phyloP scores from a whole-genome alignment of 129 eudicot genomes.

The Rutidosis leptorrhynchoides region DNA sequence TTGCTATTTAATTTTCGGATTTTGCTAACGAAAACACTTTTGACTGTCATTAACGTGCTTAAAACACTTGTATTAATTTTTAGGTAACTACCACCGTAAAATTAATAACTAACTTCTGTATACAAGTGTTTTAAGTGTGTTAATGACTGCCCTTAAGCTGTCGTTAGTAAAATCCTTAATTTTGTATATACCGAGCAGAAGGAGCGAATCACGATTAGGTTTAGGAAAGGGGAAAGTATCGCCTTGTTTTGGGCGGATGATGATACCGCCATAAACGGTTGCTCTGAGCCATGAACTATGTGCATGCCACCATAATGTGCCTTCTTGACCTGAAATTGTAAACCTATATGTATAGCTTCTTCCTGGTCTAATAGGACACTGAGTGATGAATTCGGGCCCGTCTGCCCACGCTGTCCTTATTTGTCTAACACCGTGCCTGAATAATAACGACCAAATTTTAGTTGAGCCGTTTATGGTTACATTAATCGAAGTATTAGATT shows the following conservation, averaged over 20 bases:
- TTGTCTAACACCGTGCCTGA: constrained; percentile 90
- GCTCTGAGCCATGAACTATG: constrained; percentile 98
- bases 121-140: too few species aligned
- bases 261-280: constrained; percentile 81
- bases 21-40: too few species aligned
- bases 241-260: constrained; percentile 73
- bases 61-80: too few species aligned
- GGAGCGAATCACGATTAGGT: constrained; percentile 67
- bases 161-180: too few species aligned
- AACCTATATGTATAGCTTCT: constrained; percentile 75
- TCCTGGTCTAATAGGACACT: constrained; percentile 93
- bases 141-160: too few species aligned
- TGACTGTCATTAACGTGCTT: too few species aligned
- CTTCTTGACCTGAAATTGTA: constrained; percentile 82
- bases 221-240: constrained; percentile 72
- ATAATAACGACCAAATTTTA: neutral
- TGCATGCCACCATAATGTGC: constrained; percentile 99
- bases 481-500: neutral
- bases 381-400: constrained; percentile 93
- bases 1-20: neutral
- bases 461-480: neutral
- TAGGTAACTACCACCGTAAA: too few species aligned
- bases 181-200: constrained; percentile 57
- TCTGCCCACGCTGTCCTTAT: constrained; percentile 92
- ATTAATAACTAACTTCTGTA: too few species aligned